A percentile compares a stretch with the other conserved stretches of the same genome.
phyloP scores from a whole-genome alignment of 805 yeast genomes.

The Saccharomycopsis sp. region DNA sequence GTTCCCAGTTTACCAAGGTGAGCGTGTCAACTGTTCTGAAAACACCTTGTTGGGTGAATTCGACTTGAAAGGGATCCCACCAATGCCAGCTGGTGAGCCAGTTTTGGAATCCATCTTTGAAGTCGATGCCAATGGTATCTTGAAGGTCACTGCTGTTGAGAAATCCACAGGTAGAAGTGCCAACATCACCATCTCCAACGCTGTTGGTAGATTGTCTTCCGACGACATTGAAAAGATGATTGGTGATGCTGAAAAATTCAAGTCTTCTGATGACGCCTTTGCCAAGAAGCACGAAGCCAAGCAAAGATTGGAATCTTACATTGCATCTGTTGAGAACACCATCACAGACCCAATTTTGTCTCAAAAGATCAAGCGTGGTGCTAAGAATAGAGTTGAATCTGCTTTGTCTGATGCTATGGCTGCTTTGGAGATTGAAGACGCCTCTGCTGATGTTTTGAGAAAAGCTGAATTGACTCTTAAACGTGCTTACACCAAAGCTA shows the following conservation, averaged over 20 bases:
- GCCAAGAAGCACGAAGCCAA: constrained; percentile 99
- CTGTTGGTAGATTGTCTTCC: constrained; percentile 95
- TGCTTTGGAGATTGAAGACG: constrained; percentile 93
- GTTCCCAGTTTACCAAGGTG: constrained; percentile 99
- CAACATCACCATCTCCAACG: constrained; percentile 97
- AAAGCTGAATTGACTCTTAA: constrained; percentile 98
- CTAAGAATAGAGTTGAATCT: constrained; percentile 94
- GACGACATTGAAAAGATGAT: constrained; percentile 98
- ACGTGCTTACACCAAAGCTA: constrained; percentile 99
- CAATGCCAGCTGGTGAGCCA: constrained; percentile 98
- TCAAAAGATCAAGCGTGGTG: constrained; percentile 93
- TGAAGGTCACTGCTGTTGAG: constrained; percentile 98
- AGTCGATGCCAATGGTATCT: constrained; percentile 99
- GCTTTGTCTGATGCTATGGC: constrained; percentile 98
- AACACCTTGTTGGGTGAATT: constrained; percentile 97
- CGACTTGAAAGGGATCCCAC: constrained; percentile 96
- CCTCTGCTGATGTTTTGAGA: constrained; percentile 95
- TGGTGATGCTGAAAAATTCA: constrained; percentile 97
- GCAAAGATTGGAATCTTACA: constrained; percentile 98
- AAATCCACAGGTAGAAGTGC: constrained; percentile 98
- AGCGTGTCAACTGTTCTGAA: constrained; percentile 97
- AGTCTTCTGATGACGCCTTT: constrained; percentile 97
- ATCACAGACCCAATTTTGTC: constrained; percentile 97
- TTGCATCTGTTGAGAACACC: constrained; percentile 88
- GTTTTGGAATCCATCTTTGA: constrained; percentile 98